These are phyloP conservation scores for Metschnikowia gruessii DNA, from an alignment of 805 yeast species.

Conservation along the genomic window DNA sequence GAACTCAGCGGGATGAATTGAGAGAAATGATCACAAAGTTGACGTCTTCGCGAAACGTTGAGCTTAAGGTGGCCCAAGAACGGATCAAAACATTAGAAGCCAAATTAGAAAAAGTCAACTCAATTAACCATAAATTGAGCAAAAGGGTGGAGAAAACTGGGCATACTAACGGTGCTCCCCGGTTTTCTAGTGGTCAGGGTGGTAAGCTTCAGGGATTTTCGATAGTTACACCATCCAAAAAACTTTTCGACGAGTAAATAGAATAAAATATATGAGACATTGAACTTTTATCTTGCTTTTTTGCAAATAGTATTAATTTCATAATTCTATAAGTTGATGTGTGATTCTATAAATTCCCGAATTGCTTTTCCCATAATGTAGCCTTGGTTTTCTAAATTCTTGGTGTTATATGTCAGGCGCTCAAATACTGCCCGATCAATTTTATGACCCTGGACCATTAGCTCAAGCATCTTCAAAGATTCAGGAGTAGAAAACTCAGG, in stretches of 20 bases:
- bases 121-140: conserved; percentile 35
- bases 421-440: conserved; percentile 29
- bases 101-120: conserved; percentile 29
- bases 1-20: conserved; percentile 39
- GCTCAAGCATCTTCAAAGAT: conserved; percentile 26
- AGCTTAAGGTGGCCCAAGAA: conserved; percentile 35
- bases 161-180: background rate
- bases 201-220: conserved; percentile 41
- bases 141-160: conserved; percentile 20
- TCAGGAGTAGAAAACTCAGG: conserved; percentile 64
- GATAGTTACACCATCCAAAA: conserved; percentile 34
- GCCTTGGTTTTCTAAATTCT: conserved; percentile 41
- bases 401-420: conserved; percentile 29
- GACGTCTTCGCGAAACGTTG: conserved; percentile 35
- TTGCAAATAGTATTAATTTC: background rate
- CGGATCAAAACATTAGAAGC: conserved; percentile 33
- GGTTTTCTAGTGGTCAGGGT: conserved; percentile 21
- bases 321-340: conserved; percentile 5
- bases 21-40: conserved; percentile 39
- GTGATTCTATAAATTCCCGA: conserved; percentile 27
- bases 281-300: background rate
- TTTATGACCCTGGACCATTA: conserved; percentile 16
- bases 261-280: conserved; percentile 1
- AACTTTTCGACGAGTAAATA: conserved; percentile 15
- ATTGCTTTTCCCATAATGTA: conserved; percentile 35